These are phyloP conservation scores for Basipetospora chlamydospora DNA, from an alignment of 2,329 filamentous ascomycete species.

Conservation along the genomic window DNA sequence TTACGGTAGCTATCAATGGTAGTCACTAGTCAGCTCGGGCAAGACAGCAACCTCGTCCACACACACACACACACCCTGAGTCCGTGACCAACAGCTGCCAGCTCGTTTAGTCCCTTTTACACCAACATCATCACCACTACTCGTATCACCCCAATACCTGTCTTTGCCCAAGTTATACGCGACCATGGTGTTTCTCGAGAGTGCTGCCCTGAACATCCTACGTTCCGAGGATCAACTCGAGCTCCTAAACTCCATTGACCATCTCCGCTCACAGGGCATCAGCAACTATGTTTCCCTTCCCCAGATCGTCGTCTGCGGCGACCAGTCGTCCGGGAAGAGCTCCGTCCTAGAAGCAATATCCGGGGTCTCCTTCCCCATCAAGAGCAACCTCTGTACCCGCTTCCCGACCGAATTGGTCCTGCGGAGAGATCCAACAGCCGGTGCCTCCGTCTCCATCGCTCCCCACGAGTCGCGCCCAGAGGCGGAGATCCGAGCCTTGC, in stretches of 20 bases:
- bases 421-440: slow-evolving; percentile 4
- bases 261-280: slow-evolving; percentile 9
- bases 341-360: slow-evolving; percentile 13
- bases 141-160: no score
- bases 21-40: no score
- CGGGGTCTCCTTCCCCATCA: slow-evolving; percentile 12
- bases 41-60: no score
- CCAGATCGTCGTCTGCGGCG: slow-evolving; percentile 13
- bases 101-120: no score
- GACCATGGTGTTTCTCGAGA: no score
- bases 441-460: background rate
- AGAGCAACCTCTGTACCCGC: slow-evolving; percentile 11
- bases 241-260: slow-evolving; percentile 9
- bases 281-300: slow-evolving; percentile 9
- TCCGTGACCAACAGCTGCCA: no score
- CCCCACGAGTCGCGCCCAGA: slow-evolving; percentile 18
- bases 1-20: no score
- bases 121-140: no score
- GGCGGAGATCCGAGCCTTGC: slow-evolving; percentile 5
- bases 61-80: no score
- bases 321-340: slow-evolving; percentile 13
- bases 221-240: slow-evolving; percentile 13
- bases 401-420: slow-evolving; percentile 13
- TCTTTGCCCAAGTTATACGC: no score
- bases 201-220: no score